phyloP scores from a whole-genome alignment of 148 eudicot species.

The Pharnaceum exiguum region DNA sequence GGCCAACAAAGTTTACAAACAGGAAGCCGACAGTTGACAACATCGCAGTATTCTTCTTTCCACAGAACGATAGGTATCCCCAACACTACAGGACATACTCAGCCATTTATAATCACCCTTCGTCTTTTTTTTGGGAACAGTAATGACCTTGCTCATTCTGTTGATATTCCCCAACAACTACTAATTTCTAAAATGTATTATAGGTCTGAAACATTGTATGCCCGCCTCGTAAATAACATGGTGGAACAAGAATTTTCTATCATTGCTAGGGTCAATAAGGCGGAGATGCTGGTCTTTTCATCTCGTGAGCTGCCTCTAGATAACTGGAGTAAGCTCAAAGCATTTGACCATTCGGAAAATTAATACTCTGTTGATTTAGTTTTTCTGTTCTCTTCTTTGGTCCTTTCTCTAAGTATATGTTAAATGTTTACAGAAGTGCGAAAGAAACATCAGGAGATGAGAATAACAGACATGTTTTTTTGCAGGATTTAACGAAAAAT shows the following conservation, averaged over 20 bases:
- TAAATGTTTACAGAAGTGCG: background rate
- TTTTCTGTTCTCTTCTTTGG: background rate
- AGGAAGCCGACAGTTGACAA: conserved; percentile 12
- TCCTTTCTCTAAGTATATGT: background rate
- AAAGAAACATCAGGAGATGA: background rate
- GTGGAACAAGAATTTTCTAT: conserved; percentile 15
- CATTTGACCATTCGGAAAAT: background rate
- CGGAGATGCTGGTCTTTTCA: conserved; percentile 22
- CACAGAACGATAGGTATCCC: conserved; percentile 16
- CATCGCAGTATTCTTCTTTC: conserved; percentile 20
- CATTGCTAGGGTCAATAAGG: conserved; percentile 12
- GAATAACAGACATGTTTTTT: background rate
- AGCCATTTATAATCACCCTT: too few relatives aligned
- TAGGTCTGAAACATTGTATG: conserved; percentile 26
- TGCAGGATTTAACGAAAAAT: conserved; percentile 26
- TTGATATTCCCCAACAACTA: background rate
- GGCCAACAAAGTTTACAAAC: conserved; percentile 21
- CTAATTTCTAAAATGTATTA: background rate
- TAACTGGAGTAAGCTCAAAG: conserved; percentile 18
- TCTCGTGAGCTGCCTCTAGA: conserved; percentile 16
- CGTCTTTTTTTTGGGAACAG: too few relatives aligned
- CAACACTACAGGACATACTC: background rate
- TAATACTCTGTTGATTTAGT: background rate
- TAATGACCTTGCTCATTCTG: too few relatives aligned
- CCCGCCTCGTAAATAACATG: conserved; percentile 22